Conservation (phyloP, 805 yeast genomes). For the Citeromyces nyonsensis region DNA sequence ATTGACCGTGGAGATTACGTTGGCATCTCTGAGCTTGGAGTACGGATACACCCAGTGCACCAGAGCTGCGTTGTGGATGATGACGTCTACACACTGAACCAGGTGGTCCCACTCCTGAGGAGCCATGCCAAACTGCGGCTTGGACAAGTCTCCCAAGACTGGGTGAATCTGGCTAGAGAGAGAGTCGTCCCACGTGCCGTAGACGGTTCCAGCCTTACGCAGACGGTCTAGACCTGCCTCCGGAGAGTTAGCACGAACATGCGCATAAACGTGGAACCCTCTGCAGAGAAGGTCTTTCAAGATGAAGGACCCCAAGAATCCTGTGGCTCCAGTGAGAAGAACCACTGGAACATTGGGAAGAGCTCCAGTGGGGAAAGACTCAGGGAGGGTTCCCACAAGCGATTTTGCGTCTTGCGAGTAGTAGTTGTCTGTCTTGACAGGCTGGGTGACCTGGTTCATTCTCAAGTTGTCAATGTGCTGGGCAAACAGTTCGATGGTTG, state of each 20-base stretch:
- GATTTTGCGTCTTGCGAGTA: constrained; percentile 67
- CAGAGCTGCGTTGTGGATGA: constrained; percentile 92
- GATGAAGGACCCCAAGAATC: constrained; percentile 88
- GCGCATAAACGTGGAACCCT: constrained; percentile 48
- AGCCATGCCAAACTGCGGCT: constrained; percentile 54
- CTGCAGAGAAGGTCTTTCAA: constrained; percentile 62
- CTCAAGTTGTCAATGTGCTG: constrained; percentile 46
- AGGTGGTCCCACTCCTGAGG: constrained; percentile 42
- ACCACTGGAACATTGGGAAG: constrained; percentile 32
- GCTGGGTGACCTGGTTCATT: constrained; percentile 15
- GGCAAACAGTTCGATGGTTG: constrained; percentile 74
- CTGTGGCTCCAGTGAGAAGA: constrained; percentile 91
- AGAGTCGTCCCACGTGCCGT: constrained; percentile 62
- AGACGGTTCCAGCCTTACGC: constrained; percentile 58
- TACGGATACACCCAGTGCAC: constrained; percentile 99
- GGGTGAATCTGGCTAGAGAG: constrained; percentile 47
- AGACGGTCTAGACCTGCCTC: constrained; percentile 66
- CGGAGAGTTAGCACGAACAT: constrained; percentile 72
- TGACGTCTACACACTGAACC: constrained; percentile 51
- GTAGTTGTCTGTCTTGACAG: no score
- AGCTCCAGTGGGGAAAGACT: constrained; percentile 24
- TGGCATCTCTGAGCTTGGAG: constrained; percentile 78
- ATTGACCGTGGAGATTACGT: constrained; percentile 78
- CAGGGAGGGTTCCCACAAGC: constrained; percentile 22
- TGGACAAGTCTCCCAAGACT: constrained; percentile 72